Evolutionary conservation across 192 early-diverging fungal genomes (phyloP), one percentile per base, ranked within the genome.

Genomic region (Umbelopsis isabellina): DNA sequence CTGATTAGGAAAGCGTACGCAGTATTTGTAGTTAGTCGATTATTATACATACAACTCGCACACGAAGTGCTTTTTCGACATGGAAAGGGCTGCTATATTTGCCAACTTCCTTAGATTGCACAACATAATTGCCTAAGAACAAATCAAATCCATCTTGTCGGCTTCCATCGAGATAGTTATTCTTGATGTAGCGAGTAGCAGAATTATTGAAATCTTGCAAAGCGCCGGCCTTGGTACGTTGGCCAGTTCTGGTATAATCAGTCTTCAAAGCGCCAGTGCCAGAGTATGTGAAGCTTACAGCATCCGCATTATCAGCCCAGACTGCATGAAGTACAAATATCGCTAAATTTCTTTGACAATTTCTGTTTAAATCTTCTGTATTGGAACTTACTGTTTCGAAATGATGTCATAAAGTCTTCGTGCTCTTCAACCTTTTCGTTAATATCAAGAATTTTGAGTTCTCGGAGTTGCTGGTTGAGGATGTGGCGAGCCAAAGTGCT

Each of bases 231-330:
- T 89, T 90, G 25, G 91, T 93, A 61, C 98, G 90, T 79, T 92
- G 89, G 27, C 97, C 97, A 1, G 96, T 98, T 69, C 94, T 89
- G 4, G 98, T 99, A 74, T 92, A 99, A 75, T 99, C 98, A 5
- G 96, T 98, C 80, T 99, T 99, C 50, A 98, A 84, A 7, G 98
- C 98, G 27, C 95, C 95, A 3, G 98, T 97, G 48, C 98, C 98
- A 68, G 93, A 92, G 79, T 99, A 99, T 45, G 92, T 91, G 23
- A 82, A 82, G 75, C 91, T 94, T 51, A 99, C 86, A 46, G 86
- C 92, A 80, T 99, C 94, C 33, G 96, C 98, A 78, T 99, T 94
- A 79, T 99, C 95, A 20, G 98, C 97, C 98, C 98, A 99, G 18
- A 95, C 91, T 93, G 81, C 41, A 66, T n/a, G 10, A 69, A 41